phyloP scores from a whole-genome alignment of 1,139 yeast genomes.

The Suhomyces bribrorum region DNA sequence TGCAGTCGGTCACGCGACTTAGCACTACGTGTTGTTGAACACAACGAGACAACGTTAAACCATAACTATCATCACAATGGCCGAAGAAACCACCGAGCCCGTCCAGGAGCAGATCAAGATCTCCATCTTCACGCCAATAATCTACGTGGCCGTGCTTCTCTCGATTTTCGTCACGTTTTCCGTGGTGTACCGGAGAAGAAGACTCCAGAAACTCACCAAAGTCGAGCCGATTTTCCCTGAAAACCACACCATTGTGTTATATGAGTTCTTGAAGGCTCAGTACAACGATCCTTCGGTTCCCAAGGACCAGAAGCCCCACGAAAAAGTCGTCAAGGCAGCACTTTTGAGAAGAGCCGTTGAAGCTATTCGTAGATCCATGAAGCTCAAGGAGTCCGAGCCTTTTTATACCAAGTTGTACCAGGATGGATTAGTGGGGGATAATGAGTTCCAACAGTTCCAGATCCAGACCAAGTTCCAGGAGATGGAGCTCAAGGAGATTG shows the following conservation, averaged over 20 bases:
- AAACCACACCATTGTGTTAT: constrained; percentile 66
- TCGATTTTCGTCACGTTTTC: constrained; percentile 77
- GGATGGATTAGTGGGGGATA: constrained; percentile 89
- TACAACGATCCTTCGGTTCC: constrained; percentile 40
- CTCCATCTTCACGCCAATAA: constrained; percentile 82
- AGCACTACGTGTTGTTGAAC: neutral
- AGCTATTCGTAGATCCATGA: constrained; percentile 65
- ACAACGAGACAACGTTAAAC: neutral
- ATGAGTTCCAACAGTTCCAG: constrained; percentile 75
- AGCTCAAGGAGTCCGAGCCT: constrained; percentile 72
- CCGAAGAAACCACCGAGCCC: constrained; percentile 28
- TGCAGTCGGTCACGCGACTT: neutral
- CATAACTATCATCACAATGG: constrained; percentile 20
- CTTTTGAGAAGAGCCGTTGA: constrained; percentile 73
- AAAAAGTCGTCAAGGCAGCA: constrained; percentile 83
- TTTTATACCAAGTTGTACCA: constrained; percentile 73
- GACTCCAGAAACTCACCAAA: constrained; percentile 51
- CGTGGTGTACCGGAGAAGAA: constrained; percentile 63
- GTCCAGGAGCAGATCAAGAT: constrained; percentile 43
- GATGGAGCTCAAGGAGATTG: constrained; percentile 74
- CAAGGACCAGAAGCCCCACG: constrained; percentile 62
- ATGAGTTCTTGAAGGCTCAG: constrained; percentile 55
- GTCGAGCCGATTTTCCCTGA: constrained; percentile 73
- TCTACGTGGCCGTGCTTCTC: constrained; percentile 72
- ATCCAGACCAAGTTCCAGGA: constrained; percentile 78